A percentile compares a stretch with the other conserved stretches of the same genome.
These are phyloP conservation scores for Naganishia cerealis DNA, from an alignment of 1,284 basidiomycete genomes.

Conservation along the genomic window DNA sequence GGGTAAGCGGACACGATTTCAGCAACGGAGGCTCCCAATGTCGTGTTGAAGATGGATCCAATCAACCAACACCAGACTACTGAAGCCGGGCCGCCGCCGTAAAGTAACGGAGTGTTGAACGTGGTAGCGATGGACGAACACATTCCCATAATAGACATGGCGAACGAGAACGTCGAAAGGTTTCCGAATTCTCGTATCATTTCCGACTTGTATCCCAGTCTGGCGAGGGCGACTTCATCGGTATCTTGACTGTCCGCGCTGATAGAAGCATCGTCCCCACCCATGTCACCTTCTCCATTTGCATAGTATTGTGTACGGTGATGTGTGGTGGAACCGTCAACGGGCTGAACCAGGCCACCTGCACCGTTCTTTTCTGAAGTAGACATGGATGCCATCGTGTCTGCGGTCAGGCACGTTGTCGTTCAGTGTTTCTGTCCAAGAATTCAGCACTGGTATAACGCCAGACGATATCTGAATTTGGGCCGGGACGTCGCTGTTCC, in stretches of 20 bases:
- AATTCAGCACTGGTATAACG: too few relatives aligned
- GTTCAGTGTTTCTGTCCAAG: neutral
- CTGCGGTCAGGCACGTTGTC: neutral
- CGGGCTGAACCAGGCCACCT: slow-evolving; percentile 4
- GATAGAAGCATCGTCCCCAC: slow-evolving; percentile 22
- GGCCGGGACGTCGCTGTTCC: too few relatives aligned
- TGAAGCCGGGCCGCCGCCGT: slow-evolving; percentile 42
- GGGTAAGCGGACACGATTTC: slow-evolving; percentile 49
- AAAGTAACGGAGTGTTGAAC: slow-evolving; percentile 44
- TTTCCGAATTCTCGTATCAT: slow-evolving; percentile 48
- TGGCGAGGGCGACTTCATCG: slow-evolving; percentile 30
- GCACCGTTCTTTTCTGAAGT: slow-evolving; percentile 19
- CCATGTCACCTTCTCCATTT: slow-evolving; percentile 4
- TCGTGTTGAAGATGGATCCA: slow-evolving; percentile 44
- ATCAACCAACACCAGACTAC: slow-evolving; percentile 50
- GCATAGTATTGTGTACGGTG: slow-evolving; percentile 14
- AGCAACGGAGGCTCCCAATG: slow-evolving; percentile 44
- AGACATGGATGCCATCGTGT: slow-evolving; percentile 14
- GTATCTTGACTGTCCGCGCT: slow-evolving; percentile 23
- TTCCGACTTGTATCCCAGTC: slow-evolving; percentile 42
- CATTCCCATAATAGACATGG: slow-evolving; percentile 41
- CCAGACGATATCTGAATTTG: too few relatives aligned
- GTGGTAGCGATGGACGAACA: slow-evolving; percentile 46
- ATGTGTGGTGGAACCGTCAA: slow-evolving; percentile 16
- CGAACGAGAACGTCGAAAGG: slow-evolving; percentile 50